Evolutionary conservation across 495 filamentous ascomycete species (phyloP).

Genomic region (Patellaria atrata): DNA sequence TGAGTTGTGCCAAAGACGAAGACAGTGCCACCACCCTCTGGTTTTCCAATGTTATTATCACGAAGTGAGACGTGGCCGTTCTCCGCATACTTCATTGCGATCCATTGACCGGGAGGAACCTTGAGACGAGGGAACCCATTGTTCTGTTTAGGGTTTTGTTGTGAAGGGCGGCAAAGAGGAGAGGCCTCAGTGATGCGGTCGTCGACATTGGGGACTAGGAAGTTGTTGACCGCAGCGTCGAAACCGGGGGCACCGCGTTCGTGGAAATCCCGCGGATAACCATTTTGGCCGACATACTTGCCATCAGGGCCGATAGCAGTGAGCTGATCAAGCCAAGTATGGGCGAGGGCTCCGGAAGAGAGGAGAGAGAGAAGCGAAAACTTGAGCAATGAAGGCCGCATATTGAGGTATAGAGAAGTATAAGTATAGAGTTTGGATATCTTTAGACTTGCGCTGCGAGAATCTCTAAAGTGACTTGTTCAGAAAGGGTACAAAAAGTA

Average conservation of each 20-base stretch:
- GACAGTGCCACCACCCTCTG: slow-evolving; percentile 54
- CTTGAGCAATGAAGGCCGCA: too few relatives aligned
- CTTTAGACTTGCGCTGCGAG: too few relatives aligned
- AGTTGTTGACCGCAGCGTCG: slow-evolving; percentile 36
- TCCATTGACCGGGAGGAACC: slow-evolving; percentile 49
- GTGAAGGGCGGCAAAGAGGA: slow-evolving; percentile 40
- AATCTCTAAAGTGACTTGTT: too few relatives aligned
- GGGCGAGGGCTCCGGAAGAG: too few relatives aligned
- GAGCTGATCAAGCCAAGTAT: slow-evolving; percentile 70
- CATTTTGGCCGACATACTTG: slow-evolving; percentile 51
- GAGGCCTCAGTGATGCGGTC: slow-evolving; percentile 28
- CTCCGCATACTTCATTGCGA: slow-evolving; percentile 65
- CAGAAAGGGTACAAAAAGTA: too few relatives aligned
- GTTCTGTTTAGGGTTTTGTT: slow-evolving; percentile 39
- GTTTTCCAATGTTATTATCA: slow-evolving; percentile 43
- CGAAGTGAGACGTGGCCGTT: slow-evolving; percentile 77
- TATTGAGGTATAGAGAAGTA: too few relatives aligned
- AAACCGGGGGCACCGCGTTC: slow-evolving; percentile 35
- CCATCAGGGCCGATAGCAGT: slow-evolving; percentile 57
- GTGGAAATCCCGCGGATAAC: slow-evolving; percentile 51
- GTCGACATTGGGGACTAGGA: slow-evolving; percentile 35
- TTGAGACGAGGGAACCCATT: slow-evolving; percentile 45
- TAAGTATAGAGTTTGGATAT: too few relatives aligned
- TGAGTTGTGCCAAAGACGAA: slow-evolving; percentile 72
- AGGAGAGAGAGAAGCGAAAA: too few relatives aligned